Evolutionary conservation across 208 protist genomes (phyloP).

Genomic region (Leishmania aethiopica): DNA sequence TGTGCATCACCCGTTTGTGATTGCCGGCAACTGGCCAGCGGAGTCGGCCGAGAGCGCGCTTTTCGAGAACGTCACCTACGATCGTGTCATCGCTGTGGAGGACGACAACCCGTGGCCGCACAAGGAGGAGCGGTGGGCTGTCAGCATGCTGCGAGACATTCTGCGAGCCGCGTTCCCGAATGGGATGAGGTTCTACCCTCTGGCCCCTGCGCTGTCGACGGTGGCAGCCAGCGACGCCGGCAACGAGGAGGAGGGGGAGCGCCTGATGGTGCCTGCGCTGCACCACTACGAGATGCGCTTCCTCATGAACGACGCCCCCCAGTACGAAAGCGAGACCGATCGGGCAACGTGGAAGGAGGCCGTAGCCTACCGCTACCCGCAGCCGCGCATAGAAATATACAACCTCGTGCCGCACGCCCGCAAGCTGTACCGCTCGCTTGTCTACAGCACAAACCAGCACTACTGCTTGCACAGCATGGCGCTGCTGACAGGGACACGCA

Average conservation of each 20-base stretch:
- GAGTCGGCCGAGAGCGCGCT: constrained; percentile 35
- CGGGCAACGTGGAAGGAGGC: constrained; percentile 85
- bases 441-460: constrained; percentile 75
- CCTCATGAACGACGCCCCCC: constrained; percentile 61
- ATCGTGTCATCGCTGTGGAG: constrained; percentile 49
- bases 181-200: constrained; percentile 52
- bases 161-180: constrained; percentile 41
- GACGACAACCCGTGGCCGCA: constrained; percentile 54
- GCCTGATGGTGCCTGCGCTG: constrained; percentile 18
- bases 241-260: constrained; percentile 7
- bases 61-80: constrained; percentile 51
- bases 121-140: constrained; percentile 71
- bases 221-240: neutral
- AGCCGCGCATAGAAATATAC: constrained; percentile 59
- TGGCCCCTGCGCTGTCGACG: constrained; percentile 34
- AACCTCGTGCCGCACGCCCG: constrained; percentile 84
- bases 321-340: constrained; percentile 61
- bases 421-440: constrained; percentile 71
- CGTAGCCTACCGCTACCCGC: constrained; percentile 61
- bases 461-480: constrained; percentile 75
- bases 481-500: constrained; percentile 31
- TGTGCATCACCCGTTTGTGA: constrained; percentile 45
- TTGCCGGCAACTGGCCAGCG: constrained; percentile 40
- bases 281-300: constrained; percentile 55
- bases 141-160: constrained; percentile 52